Percentiles rank a stretch among this genome's conserved stretches.
Evolutionary conservation across 805 yeast genomes (phyloP).

Genomic region (Lachancea sp.): DNA sequence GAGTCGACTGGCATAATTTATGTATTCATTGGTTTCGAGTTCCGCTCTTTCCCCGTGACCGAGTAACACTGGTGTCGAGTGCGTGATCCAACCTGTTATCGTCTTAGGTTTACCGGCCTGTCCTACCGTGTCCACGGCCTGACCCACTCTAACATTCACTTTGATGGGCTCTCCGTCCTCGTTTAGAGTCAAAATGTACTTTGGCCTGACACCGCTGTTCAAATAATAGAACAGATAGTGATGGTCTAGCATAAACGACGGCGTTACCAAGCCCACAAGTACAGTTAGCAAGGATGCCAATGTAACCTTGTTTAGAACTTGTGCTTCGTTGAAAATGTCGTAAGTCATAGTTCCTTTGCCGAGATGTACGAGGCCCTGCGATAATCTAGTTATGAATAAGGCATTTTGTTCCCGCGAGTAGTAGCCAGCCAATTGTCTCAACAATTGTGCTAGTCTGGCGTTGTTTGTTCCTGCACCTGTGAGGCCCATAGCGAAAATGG

Average conservation of each 20-base stretch:
- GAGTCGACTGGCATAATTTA: conserved; percentile 69
- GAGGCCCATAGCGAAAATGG: conserved; percentile 94
- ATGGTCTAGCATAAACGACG: conserved; percentile 73
- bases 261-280: conserved; percentile 77
- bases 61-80: conserved; percentile 90
- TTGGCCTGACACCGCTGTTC: conserved; percentile 84
- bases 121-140: conserved; percentile 97
- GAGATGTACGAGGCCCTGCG: conserved; percentile 90
- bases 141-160: conserved; percentile 97
- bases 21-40: conserved; percentile 81
- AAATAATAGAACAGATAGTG: conserved; percentile 82
- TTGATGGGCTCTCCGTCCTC: conserved; percentile 85
- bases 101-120: conserved; percentile 99
- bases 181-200: conserved; percentile 88
- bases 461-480: conserved; percentile 99
- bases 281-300: conserved; percentile 85
- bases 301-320: conserved; percentile 78
- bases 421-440: conserved; percentile 91
- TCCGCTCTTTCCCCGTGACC: conserved; percentile 97
- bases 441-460: conserved; percentile 92
- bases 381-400: conserved; percentile 83
- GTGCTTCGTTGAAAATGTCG: conserved; percentile 86
- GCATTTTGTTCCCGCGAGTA: conserved; percentile 87
- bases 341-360: conserved; percentile 94
- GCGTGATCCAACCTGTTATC: conserved; percentile 99